Base-by-base conservation (phyloP, 2,329 filamentous ascomycete species). In the Diaporthe australafricana region DNA sequence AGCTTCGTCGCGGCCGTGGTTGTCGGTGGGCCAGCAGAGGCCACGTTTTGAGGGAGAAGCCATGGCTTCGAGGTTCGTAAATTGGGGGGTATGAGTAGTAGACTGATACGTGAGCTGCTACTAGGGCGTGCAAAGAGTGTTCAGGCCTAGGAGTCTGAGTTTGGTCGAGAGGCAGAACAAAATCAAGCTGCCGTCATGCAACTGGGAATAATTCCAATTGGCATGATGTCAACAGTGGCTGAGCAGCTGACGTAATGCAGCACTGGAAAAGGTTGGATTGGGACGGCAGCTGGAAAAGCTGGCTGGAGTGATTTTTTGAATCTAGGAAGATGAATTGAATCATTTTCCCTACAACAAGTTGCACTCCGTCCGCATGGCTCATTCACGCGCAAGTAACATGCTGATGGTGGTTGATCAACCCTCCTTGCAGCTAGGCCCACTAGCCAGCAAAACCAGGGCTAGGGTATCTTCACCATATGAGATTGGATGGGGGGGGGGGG, bases 21-120 rank as follows among this genome's bases (percentile, higher is more conserved):
- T 75, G 56, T 70, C 68, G 35, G 70, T 72, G 2, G 76, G 76
- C 72, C 73, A 77, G 70, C 72, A 75, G 25, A 77, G 74, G 68
- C 76, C 76, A 38, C 76, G 75, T 55, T 77, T 77, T 9, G 63
- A 66, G 5, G 73, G 20, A 20, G 52, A 45, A 1, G 38, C 42
- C 72, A 73, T 73, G 20, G 38, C 9, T 25, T 6, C 5, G 32
- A 35, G 5, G 32, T 5, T 35, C 9, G 4, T 20, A n/a, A 2
- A 20, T 20, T 7, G 45, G 25, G n/a, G n/a, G 7, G 4, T 11
- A 8, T 11, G 1, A 9, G 20, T 25, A 25, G 11, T 8, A 20
- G 11, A 11, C 2, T 5, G 22, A 30, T 42, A 11, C 32, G 17
- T 2, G 0, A 22, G 25, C 2, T 32, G 20, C 5, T 32, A 12